Evolutionary conservation across 257 asterid genomes (phyloP).

Genomic region (Fraxinus americana): DNA sequence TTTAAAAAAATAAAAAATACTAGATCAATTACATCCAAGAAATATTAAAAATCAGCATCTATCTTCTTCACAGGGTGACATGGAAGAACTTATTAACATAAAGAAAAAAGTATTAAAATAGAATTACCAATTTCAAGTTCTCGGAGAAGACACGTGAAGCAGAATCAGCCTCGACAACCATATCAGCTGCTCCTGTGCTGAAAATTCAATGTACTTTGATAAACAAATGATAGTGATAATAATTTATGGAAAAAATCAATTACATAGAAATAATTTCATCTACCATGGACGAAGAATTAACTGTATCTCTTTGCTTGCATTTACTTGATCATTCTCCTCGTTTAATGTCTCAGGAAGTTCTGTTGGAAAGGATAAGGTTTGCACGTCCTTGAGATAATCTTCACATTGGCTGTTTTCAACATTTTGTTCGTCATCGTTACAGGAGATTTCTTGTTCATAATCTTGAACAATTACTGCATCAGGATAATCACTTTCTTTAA

Average conservation of each 20-base stretch:
- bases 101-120: constrained; percentile 12
- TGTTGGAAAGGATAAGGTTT: neutral
- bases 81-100: neutral
- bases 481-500: neutral
- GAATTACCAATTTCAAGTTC: constrained; percentile 35
- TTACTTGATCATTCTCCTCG: constrained; percentile 20
- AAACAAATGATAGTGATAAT: neutral
- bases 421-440: neutral
- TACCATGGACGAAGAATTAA: constrained; percentile 31
- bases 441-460: neutral
- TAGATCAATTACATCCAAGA: too few species aligned
- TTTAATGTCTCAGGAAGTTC: neutral
- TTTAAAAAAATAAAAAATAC: too few species aligned
- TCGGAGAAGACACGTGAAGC: neutral
- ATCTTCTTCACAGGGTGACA: too few species aligned
- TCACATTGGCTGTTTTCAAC: constrained; percentile 3
- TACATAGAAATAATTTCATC: constrained; percentile 17
- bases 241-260: neutral
- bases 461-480: neutral
- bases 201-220: neutral
- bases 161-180: constrained; percentile 13
- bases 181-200: constrained; percentile 26
- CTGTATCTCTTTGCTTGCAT: constrained; percentile 24
- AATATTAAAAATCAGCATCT: too few species aligned
- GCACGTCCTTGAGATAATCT: constrained; percentile 1